A percentile compares a stretch with the other conserved stretches of the same genome.
Evolutionary conservation across 176 grass and related monocot genomes (phyloP).

Genomic region (Miscanthus lutarioriparius): DNA sequence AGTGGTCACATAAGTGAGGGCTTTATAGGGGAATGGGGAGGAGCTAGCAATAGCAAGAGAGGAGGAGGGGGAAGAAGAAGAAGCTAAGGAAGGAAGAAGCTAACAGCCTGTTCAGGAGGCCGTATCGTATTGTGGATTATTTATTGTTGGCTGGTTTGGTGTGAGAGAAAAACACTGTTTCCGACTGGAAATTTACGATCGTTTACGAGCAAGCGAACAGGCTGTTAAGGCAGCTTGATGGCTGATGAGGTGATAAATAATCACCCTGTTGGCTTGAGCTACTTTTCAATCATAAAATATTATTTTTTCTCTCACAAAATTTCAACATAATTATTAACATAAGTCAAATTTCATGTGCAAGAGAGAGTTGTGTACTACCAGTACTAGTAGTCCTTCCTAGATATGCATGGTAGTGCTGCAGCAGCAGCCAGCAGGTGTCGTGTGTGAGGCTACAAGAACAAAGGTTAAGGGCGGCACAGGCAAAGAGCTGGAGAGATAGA

Average conservation of each 20-base stretch:
- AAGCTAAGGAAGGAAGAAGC: not conserved
- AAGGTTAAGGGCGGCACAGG: not conserved
- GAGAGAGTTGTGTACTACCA: not conserved
- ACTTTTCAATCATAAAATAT: too few species aligned
- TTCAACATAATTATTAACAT: too few species aligned
- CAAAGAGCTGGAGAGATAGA: constrained; percentile 10
- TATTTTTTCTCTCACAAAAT: too few species aligned
- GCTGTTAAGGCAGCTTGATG: not conserved
- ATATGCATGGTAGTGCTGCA: not conserved
- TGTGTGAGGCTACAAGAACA: not conserved
- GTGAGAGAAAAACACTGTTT: too few species aligned
- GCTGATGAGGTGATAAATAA: not conserved
- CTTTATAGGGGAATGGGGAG: constrained; percentile 57
- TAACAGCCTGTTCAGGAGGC: too few species aligned
- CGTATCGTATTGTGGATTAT: too few species aligned
- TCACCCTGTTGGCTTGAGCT: too few species aligned
- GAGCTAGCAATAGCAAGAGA: not conserved
- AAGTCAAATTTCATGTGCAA: constrained; percentile 13
- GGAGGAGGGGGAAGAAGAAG: not conserved
- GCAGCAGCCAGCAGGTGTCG: not conserved
- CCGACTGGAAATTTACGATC: too few species aligned
- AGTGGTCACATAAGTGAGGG: constrained; percentile 57
- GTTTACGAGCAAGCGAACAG: too few species aligned
- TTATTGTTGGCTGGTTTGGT: too few species aligned
- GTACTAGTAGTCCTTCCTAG: not conserved